Percentiles rank a stretch among this genome's conserved stretches.
phyloP scores from a whole-genome alignment of 257 asterid species.

The Gentiana macrophylla region DNA sequence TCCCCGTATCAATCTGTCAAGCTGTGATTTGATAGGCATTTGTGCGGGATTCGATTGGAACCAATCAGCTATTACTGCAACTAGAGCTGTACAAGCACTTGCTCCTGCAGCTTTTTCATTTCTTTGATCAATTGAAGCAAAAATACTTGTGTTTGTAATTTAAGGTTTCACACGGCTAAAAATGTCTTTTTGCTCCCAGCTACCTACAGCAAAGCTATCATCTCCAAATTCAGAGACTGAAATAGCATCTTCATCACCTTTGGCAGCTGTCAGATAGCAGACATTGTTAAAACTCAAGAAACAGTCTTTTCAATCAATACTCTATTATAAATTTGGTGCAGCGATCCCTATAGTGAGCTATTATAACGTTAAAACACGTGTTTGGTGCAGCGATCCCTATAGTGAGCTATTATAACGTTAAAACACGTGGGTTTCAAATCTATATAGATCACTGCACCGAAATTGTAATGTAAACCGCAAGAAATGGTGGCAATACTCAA shows the following conservation, averaged over 20 bases:
- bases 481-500: slow-evolving; percentile 19
- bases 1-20: slow-evolving; percentile 74
- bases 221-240: slow-evolving; percentile 54
- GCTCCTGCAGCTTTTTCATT: slow-evolving; percentile 83
- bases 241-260: slow-evolving; percentile 25
- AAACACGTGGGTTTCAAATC: too few species aligned
- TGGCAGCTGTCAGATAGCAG: slow-evolving; percentile 15
- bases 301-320: too few species aligned
- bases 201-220: slow-evolving; percentile 58
- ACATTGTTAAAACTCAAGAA: neutral
- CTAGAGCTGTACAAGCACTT: slow-evolving; percentile 82
- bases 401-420: too few species aligned
- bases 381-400: too few species aligned
- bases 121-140: slow-evolving; percentile 80
- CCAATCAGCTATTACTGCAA: slow-evolving; percentile 79
- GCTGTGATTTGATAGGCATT: slow-evolving; percentile 76
- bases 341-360: too few species aligned
- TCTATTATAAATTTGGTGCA: too few species aligned
- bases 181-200: slow-evolving; percentile 67
- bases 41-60: slow-evolving; percentile 37
- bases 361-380: too few species aligned
- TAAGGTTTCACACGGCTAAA: slow-evolving; percentile 66
- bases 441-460: neutral
- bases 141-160: slow-evolving; percentile 61
- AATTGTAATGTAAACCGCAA: neutral